Conservation (phyloP, 768 basidiomycete species). For the Xerocomus potaroensis region DNA sequence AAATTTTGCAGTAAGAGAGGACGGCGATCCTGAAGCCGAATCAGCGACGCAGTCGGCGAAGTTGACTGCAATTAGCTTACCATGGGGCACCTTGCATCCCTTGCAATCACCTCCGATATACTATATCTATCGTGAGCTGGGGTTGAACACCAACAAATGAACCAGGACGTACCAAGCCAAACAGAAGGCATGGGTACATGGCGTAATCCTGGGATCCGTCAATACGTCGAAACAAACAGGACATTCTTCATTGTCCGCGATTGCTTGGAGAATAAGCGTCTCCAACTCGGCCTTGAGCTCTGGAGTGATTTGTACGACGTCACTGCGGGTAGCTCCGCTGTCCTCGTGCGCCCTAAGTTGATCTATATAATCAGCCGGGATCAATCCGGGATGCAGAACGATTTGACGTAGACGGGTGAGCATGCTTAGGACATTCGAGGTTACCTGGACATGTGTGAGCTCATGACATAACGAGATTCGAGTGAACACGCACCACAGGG, state of each 20-base stretch:
- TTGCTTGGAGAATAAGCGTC: constrained; percentile 52
- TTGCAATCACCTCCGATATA: constrained; percentile 63
- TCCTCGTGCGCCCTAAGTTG: constrained; percentile 41
- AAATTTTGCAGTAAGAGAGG: constrained; percentile 50
- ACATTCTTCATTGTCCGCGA: constrained; percentile 83
- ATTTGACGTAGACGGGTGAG: constrained; percentile 85
- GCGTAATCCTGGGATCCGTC: constrained; percentile 66
- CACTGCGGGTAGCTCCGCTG: constrained; percentile 16
- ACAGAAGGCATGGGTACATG: constrained; percentile 72
- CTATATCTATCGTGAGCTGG: constrained; percentile 31
- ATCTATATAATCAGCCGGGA: constrained; percentile 68
- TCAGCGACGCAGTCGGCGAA: neutral
- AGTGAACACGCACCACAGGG: constrained; percentile 34
- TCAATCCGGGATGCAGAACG: constrained; percentile 70
- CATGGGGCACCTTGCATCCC: constrained; percentile 82
- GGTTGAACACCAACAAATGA: neutral
- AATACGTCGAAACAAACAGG: constrained; percentile 66
- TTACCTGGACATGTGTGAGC: constrained; percentile 40
- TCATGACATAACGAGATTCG: neutral
- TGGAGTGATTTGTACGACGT: constrained; percentile 42
- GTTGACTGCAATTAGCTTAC: constrained; percentile 32
- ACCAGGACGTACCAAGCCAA: constrained; percentile 49
- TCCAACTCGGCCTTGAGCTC: constrained; percentile 57
- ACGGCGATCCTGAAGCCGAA: constrained; percentile 60
- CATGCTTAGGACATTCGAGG: constrained; percentile 71